Base-by-base conservation (phyloP, 2,329 filamentous ascomycete species). In the Paecilomyces variotii region DNA sequence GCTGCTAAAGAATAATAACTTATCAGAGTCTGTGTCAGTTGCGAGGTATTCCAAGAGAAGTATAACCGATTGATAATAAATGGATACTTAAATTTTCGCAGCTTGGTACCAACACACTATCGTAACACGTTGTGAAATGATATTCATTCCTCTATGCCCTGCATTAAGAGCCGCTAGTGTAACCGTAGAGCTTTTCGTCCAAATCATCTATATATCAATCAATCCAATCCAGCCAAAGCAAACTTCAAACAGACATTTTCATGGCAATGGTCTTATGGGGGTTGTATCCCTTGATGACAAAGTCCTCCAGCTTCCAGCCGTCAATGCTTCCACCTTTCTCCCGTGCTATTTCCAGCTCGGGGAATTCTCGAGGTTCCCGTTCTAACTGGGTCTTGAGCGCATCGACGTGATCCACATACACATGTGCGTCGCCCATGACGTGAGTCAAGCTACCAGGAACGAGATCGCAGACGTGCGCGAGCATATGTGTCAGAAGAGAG, bases 371-470 rank as follows among this genome's bases (percentile, higher is more conserved):
- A 27, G 94, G 94, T 70, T 92, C 88, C 6, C 94, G 80, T 70
- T 85, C 82, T 34, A 97, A 72, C 77, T 99, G 94, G 57, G 85
- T 82, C 69, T 88, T 83, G 59, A 99, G 79, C 11, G 94, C 92
- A 57, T 96, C 91, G 6, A 96, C 84, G 72, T 99, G 94, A 72
- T 99, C 93, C 6, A 88, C 76, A 75, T 99, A 99, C 1, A 99
- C 87, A 74, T 99, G 94, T n/a, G 93, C 91, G 74, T 99, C 94
- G 12, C 94, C 94, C 91, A 99, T 96, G 54, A 91, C 91, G 74
- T 97, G 94, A 45, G 91, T 94, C 62, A 99, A 82, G 56, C 85
- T 93, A 0, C 93, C 94, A 0, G 94, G 91, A 0, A 90, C 83
- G 57, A 99, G 76, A 65, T 92, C 87, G 69, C 89, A 91, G 10